These are phyloP conservation scores for Inonotus obliquus DNA, from an alignment of 1,284 basidiomycete species.

Conservation along the genomic window DNA sequence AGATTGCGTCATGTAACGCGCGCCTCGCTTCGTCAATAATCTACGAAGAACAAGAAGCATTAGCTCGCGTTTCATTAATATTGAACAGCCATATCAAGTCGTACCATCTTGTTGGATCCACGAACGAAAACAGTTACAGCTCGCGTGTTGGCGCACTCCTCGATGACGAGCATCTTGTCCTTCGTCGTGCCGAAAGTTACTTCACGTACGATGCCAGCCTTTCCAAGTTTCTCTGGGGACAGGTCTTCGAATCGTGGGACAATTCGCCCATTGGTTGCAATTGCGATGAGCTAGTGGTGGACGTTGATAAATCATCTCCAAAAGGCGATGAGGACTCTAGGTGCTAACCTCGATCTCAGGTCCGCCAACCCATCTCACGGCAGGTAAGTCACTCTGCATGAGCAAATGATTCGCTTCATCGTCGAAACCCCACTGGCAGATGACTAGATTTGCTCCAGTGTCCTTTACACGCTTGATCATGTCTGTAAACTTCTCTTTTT, in stretches of 20 bases:
- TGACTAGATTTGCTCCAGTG: constrained; percentile 97
- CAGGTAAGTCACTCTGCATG: constrained; percentile 96
- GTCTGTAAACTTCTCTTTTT: constrained; percentile 92
- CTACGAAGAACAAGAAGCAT: constrained; percentile 38
- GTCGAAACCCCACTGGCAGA: constrained; percentile 99
- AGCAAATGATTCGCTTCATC: constrained; percentile 98
- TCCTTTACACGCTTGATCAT: constrained; percentile 99
- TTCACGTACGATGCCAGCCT: constrained; percentile 91
- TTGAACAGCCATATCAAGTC: constrained; percentile 20
- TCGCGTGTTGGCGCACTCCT: constrained; percentile 95
- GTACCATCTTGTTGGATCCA: constrained; percentile 97
- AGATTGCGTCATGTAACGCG: constrained; percentile 95
- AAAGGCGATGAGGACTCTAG: neutral
- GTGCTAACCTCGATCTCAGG: constrained; percentile 89
- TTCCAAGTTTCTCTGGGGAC: constrained; percentile 85
- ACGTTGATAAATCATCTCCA: constrained; percentile 11
- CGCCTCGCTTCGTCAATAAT: constrained; percentile 99
- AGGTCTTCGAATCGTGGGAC: constrained; percentile 98
- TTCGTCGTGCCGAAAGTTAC: constrained; percentile 95
- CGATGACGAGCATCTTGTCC: constrained; percentile 99
- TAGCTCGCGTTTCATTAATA: neutral
- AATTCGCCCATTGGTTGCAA: constrained; percentile 97
- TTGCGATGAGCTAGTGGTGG: constrained; percentile 79
- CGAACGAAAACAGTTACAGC: constrained; percentile 98
- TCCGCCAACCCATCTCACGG: constrained; percentile 99